phyloP scores from a whole-genome alignment of 108 stramenopile genomes.

The Fistulifera pelliculosa region DNA sequence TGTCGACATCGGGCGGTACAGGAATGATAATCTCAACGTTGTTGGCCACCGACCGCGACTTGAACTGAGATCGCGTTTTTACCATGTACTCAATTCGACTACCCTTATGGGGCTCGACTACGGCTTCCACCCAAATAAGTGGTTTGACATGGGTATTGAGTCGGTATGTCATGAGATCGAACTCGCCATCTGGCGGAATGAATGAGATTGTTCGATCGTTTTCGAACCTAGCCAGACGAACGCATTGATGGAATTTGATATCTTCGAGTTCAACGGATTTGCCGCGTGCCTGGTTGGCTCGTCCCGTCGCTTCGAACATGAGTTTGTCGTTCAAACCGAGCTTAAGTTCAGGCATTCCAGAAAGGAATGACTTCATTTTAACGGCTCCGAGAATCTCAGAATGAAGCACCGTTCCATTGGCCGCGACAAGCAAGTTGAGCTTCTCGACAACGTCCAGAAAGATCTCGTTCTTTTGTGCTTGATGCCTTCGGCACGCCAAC shows the following conservation, averaged over 20 bases:
- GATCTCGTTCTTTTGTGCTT: conserved; percentile 99
- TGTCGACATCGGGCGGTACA: conserved; percentile 98
- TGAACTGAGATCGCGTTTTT: conserved; percentile 98
- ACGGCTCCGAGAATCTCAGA: conserved; percentile 87
- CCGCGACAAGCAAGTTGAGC: conserved; percentile 94
- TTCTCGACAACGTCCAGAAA: conserved; percentile 99
- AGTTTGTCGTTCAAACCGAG: conserved; percentile 99
- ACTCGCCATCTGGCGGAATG: conserved; percentile 99
- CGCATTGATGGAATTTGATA: conserved; percentile 99
- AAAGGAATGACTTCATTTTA: conserved; percentile 92
- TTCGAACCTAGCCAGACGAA: conserved; percentile 96
- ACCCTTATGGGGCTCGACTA: conserved; percentile 95
- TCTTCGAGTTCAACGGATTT: conserved; percentile 99
- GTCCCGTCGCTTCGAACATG: conserved; percentile 83
- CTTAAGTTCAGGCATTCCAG: conserved; percentile 98
- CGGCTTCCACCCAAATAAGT: conserved; percentile 98
- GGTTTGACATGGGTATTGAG: conserved; percentile 99
- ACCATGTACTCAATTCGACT: conserved; percentile 98
- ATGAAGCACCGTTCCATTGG: conserved; percentile 93
- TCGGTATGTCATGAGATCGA: conserved; percentile 98
- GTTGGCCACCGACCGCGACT: conserved; percentile 94
- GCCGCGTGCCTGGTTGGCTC: conserved; percentile 44
- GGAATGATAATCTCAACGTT: conserved; percentile 99
- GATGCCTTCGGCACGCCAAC: conserved; percentile 98
- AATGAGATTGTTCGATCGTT: conserved; percentile 99